Evolutionary conservation across 805 yeast genomes (phyloP), one percentile per base, ranked within the genome.

Genomic region (Pichia exigua): DNA sequence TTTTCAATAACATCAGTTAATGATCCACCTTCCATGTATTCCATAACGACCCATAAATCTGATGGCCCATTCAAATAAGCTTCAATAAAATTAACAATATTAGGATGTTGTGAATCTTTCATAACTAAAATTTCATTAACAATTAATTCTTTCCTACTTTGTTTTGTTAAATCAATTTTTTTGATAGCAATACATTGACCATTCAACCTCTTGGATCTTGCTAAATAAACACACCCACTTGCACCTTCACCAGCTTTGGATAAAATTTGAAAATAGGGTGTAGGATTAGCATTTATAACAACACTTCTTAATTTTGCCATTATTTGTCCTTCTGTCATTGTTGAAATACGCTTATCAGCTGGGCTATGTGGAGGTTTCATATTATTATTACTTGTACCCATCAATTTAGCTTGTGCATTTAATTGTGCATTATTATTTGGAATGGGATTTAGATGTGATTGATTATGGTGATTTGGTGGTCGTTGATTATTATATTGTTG

Each of bases 41-140:
- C 99, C 99, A 94, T 94, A 32, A 95, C 87, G n/a, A 94, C 99
- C 97, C 98, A 92, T 54, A 94, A 73, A 62, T 94, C 97, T 53
- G 79, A 77, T 46, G 76, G 73, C 4, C 89, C 88, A 50, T 90
- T 77, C 56, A 92, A 71, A 63, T 88, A 95, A 1, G 97, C 89
- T 64, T 92, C 98, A 54, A 94, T 70, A 68, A 88, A 94, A 66
- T 92, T 94, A 53, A 94, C 99, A 68, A 94, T 94, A 65, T 94
- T 94, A 55, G 86, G 84, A 70, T 94, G 98, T 57, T 87, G 91
- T 17, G 95, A 84, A 63, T 90, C 97, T 66, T 89, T 89, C 99
- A 94, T 94, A 24, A 94, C 97, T 59, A 92, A 71, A 59, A 94
- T 94, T 71, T 94, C 99, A 69, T 92, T 92, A 49, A 94, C 92